A percentile compares a stretch with the other conserved stretches of the same genome.
Conservation (phyloP, 2,329 filamentous ascomycete species). For the Aspergillus floridensis region DNA sequence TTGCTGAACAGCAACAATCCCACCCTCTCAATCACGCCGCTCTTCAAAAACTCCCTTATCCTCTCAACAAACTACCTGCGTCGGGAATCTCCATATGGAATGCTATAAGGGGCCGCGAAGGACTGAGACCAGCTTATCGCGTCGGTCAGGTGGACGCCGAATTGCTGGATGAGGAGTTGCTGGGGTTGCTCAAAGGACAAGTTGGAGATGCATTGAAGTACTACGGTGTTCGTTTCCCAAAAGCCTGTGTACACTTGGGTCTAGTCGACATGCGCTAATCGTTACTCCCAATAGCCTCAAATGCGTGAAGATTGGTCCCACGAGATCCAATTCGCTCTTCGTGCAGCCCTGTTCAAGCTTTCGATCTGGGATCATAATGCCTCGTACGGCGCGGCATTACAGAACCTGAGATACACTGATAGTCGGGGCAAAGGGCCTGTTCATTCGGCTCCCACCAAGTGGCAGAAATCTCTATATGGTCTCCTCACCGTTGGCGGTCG, state of each 20-base stretch:
- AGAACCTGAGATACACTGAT: slow-evolving; percentile 88
- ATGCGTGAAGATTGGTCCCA: slow-evolving; percentile 81
- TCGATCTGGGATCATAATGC: slow-evolving; percentile 96
- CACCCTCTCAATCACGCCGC: slow-evolving; percentile 53
- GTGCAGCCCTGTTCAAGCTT: slow-evolving; percentile 85
- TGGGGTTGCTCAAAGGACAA: slow-evolving; percentile 80
- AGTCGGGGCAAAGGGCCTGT: slow-evolving; percentile 65
- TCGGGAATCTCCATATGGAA: slow-evolving; percentile 61
- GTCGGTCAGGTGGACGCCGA: slow-evolving; percentile 97
- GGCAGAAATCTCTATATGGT: slow-evolving; percentile 83
- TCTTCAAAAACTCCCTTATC: slow-evolving; percentile 59
- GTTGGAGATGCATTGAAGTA: slow-evolving; percentile 86
- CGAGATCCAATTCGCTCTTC: slow-evolving; percentile 76
- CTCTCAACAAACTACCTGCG: slow-evolving; percentile 56
- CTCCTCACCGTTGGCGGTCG: slow-evolving; percentile 80
- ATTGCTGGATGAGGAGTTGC: slow-evolving; percentile 86
- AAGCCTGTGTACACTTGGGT: neutral
- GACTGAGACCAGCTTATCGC: slow-evolving; percentile 80
- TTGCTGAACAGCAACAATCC: slow-evolving; percentile 44
- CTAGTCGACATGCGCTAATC: slow-evolving; percentile 5
- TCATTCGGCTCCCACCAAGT: slow-evolving; percentile 67
- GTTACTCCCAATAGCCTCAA: slow-evolving; percentile 46
- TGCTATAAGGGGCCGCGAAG: slow-evolving; percentile 68
- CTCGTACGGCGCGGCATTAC: slow-evolving; percentile 87
- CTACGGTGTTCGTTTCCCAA: slow-evolving; percentile 58